phyloP scores from a whole-genome alignment of 345 rosid species.

The Eucalyptus melliodora region DNA sequence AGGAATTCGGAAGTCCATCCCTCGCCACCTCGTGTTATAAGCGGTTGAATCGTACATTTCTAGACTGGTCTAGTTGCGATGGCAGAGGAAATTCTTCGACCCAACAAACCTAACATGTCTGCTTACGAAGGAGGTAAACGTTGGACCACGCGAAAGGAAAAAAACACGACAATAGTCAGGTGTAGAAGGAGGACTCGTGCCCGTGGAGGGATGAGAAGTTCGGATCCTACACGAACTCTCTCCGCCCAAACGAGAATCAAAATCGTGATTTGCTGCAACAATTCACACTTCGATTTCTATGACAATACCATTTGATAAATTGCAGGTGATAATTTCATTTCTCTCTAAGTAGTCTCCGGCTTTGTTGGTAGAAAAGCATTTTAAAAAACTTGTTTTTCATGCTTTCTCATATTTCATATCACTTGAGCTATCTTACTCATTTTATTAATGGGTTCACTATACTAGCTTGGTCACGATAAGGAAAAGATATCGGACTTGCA shows the following conservation, averaged over 20 bases:
- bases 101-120: background rate
- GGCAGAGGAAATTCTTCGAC: background rate
- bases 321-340: background rate
- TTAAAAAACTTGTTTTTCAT: background rate
- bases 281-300: background rate
- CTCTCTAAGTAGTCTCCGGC: background rate
- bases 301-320: background rate
- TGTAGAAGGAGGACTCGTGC: background rate
- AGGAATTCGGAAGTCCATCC: background rate
- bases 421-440: no score
- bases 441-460: background rate
- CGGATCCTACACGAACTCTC: background rate
- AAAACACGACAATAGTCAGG: background rate
- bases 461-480: background rate
- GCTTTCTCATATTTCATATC: background rate
- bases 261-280: background rate
- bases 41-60: background rate
- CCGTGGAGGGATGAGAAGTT: background rate
- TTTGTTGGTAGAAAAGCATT: background rate
- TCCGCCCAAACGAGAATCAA: background rate
- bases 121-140: background rate
- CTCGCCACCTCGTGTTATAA: background rate
- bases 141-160: background rate
- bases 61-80: background rate
- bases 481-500: no score